These are phyloP conservation scores for Thamnidium elegans DNA, from an alignment of 192 early-diverging fungal species.

Conservation along the genomic window DNA sequence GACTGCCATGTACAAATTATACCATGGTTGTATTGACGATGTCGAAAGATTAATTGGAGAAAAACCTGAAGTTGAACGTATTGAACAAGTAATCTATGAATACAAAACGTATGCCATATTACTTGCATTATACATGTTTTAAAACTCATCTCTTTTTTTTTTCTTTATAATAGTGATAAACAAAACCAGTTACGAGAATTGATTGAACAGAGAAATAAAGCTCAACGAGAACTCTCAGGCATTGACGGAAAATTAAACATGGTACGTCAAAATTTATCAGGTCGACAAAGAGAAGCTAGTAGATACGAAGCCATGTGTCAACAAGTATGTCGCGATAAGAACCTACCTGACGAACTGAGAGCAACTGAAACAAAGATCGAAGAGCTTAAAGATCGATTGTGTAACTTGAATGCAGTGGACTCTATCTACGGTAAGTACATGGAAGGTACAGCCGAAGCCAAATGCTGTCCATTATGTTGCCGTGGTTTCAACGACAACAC, in stretches of 20 bases:
- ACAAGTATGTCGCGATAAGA: conserved; percentile 12
- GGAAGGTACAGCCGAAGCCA: too few relatives aligned
- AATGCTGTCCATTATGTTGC: too few relatives aligned
- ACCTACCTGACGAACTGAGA: conserved; percentile 16
- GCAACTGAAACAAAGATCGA: neutral
- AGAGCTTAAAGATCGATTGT: too few relatives aligned
- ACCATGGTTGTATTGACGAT: conserved; percentile 18
- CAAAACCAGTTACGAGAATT: neutral
- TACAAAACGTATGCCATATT: neutral
- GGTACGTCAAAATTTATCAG: neutral
- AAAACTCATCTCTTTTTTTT: too few relatives aligned
- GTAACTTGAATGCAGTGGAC: too few relatives aligned
- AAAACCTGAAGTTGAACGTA: conserved; percentile 16
- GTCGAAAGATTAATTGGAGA: neutral
- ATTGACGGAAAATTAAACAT: conserved; percentile 10
- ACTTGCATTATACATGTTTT: neutral
- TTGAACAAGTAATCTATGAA: neutral
- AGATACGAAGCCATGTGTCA: neutral
- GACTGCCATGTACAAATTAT: neutral
- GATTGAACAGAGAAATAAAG: neutral
- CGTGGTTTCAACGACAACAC: too few relatives aligned
- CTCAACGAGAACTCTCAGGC: neutral
- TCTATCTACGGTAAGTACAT: too few relatives aligned
- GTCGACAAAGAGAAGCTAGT: neutral
- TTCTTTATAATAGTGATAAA: neutral